Evolutionary conservation across 352 stramenopile species (phyloP).

Genomic region (Sclerospora graminicola): DNA sequence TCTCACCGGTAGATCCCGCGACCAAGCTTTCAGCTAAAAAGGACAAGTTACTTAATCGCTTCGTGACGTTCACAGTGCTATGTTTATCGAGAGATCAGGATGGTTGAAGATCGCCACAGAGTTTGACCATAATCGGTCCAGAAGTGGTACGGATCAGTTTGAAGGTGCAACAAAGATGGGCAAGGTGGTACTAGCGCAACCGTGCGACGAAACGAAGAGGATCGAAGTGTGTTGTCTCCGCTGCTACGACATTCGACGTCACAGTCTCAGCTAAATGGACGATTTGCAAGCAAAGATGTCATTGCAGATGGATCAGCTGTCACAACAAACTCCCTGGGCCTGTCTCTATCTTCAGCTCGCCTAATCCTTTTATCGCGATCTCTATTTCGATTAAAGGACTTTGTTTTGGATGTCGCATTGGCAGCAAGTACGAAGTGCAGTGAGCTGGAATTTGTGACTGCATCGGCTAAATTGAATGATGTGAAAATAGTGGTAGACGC

Average conservation of each 20-base stretch:
- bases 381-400: slow-evolving; percentile 44
- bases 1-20: too few species aligned
- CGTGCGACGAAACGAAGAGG: too few species aligned
- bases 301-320: slow-evolving; percentile 5
- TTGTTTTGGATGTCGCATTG: slow-evolving; percentile 37
- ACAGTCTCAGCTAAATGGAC: slow-evolving; percentile 22
- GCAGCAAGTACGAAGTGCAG: slow-evolving; percentile 29
- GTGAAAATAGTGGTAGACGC: slow-evolving; percentile 29
- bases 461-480: slow-evolving; percentile 19
- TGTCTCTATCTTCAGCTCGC: slow-evolving; percentile 33
- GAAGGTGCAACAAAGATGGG: too few species aligned
- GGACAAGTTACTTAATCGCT: too few species aligned
- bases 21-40: too few species aligned
- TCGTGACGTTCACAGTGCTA: too few species aligned
- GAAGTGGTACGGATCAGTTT: too few species aligned
- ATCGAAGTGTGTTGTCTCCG: slow-evolving; percentile 5
- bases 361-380: slow-evolving; percentile 42
- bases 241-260: slow-evolving; percentile 8
- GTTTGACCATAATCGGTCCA: too few species aligned
- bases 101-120: too few species aligned
- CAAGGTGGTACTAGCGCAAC: too few species aligned
- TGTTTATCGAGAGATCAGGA: too few species aligned
- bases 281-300: slow-evolving; percentile 7
- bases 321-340: slow-evolving; percentile 16
- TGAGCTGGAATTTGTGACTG: slow-evolving; percentile 28